Evolutionary conservation across 1,139 yeast species (phyloP).

Genomic region (Taphrina pruni): DNA sequence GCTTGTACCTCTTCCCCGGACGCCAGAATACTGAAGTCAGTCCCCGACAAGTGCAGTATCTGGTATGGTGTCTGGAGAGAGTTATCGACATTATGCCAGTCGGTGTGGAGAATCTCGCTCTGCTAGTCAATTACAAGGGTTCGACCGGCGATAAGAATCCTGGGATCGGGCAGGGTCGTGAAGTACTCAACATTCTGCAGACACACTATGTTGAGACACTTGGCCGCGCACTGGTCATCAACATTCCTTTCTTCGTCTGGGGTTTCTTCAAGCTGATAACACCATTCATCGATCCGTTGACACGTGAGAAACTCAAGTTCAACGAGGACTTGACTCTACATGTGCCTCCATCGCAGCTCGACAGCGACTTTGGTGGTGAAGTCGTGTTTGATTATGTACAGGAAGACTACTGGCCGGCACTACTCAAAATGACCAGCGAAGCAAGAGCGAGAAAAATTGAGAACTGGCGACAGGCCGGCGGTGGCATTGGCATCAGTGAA

Average conservation of each 20-base stretch:
- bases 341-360: conserved; percentile 81
- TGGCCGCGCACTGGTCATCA: conserved; percentile 87
- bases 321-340: conserved; percentile 85
- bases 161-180: conserved; percentile 77
- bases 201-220: conserved; percentile 95
- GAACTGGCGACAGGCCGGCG: conserved; percentile 36
- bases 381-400: conserved; percentile 84
- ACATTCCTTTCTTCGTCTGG: conserved; percentile 92
- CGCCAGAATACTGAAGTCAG: conserved; percentile 90
- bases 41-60: conserved; percentile 85
- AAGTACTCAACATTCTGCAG: conserved; percentile 83
- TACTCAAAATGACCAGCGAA: conserved; percentile 63
- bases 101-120: conserved; percentile 90
- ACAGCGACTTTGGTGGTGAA: conserved; percentile 79
- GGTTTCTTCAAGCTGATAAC: conserved; percentile 85
- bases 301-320: conserved; percentile 87
- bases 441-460: conserved; percentile 53
- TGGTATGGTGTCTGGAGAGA: conserved; percentile 88
- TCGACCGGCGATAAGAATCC: conserved; percentile 74
- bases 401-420: conserved; percentile 76
- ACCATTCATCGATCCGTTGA: conserved; percentile 93
- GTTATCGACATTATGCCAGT: conserved; percentile 93
- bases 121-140: conserved; percentile 85
- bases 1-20: conserved; percentile 86
- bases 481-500: conserved; percentile 36